Evolutionary conservation across 495 filamentous ascomycete species (phyloP).

Genomic region (Daldinia decipiens): DNA sequence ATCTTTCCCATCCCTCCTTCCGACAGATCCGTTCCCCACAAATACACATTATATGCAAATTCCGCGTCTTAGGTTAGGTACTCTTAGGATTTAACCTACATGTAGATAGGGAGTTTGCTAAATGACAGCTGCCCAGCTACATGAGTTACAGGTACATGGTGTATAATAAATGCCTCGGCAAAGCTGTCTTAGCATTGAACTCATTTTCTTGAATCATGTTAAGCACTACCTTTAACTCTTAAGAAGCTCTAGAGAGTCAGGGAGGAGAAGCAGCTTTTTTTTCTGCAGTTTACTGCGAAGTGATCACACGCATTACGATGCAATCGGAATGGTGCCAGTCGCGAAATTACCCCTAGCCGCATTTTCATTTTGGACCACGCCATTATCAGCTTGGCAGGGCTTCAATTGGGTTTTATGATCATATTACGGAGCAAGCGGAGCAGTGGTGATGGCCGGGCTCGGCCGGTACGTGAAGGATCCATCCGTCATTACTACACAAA

Average conservation of each 20-base stretch:
- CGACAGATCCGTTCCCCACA: constrained; percentile 39
- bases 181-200: background rate
- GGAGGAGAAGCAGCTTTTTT: background rate
- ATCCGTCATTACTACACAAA: constrained; percentile 20
- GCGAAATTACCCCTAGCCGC: constrained; percentile 28
- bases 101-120: background rate
- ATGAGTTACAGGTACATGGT: background rate
- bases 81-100: background rate
- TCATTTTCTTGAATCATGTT: background rate
- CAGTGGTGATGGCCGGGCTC: constrained; percentile 12
- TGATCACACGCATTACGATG: constrained; percentile 21
- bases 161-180: background rate
- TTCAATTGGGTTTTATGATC: constrained; percentile 35
- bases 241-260: background rate
- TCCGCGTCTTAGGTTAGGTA: background rate
- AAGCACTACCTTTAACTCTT: background rate
- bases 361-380: constrained; percentile 35
- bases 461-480: constrained; percentile 29
- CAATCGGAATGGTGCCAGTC: constrained; percentile 13
- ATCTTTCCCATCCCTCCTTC: constrained; percentile 24
- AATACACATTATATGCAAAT: background rate
- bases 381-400: constrained; percentile 35
- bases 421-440: constrained; percentile 19
- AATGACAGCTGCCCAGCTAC: background rate
- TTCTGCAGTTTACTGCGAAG: background rate